Percentiles rank a stretch among this genome's conserved stretches.
Conservation (phyloP, 768 basidiomycete species). For the Russula lepida region DNA sequence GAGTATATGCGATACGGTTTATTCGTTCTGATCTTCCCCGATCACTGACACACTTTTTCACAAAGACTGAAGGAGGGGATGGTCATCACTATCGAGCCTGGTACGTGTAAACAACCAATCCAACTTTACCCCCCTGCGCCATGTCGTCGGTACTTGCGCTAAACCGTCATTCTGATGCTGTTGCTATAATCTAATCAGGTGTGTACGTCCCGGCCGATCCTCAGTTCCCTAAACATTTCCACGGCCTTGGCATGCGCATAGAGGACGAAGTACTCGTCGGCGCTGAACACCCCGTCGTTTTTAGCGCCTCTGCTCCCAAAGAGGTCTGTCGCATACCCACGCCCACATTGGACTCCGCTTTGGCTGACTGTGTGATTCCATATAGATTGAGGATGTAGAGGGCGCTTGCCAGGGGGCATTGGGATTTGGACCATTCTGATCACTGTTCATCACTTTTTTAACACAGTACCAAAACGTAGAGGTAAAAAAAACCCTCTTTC, state of each 20-base stretch:
- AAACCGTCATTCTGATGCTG: not conserved
- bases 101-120: constrained; percentile 29
- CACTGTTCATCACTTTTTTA: not conserved
- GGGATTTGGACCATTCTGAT: constrained; percentile 48
- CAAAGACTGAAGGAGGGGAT: constrained; percentile 69
- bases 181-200: constrained; percentile 32
- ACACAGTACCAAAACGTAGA: not conserved
- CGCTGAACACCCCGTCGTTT: constrained; percentile 48
- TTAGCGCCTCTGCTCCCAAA: constrained; percentile 71
- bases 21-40: not conserved
- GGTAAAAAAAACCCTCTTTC: not conserved
- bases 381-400: constrained; percentile 64
- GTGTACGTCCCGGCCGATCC: constrained; percentile 80
- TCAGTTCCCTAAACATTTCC: constrained; percentile 79
- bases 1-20: constrained; percentile 23
- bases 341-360: not conserved
- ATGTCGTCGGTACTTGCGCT: not conserved
- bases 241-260: constrained; percentile 86
- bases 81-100: constrained; percentile 90
- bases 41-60: not conserved
- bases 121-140: not conserved
- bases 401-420: constrained; percentile 68
- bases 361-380: not conserved
- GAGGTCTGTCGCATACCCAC: constrained; percentile 44
- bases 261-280: constrained; percentile 81